A percentile compares a stretch with the other conserved stretches of the same genome.
phyloP scores from a whole-genome alignment of 257 asterid genomes.

The Solanum stenotomum region DNA sequence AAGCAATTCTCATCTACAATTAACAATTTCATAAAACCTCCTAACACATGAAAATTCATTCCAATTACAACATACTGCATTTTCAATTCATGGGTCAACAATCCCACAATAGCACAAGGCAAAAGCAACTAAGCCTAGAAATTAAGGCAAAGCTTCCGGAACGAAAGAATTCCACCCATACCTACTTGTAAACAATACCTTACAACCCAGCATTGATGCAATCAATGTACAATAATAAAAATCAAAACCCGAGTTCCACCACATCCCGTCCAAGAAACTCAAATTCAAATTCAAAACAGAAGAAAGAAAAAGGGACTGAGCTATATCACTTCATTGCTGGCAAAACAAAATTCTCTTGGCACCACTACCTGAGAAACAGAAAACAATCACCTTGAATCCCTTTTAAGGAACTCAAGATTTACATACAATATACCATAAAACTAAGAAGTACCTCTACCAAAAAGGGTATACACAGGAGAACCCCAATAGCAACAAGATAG shows the following conservation, averaged over 20 bases:
- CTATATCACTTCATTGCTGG: neutral
- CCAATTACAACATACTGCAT: neutral
- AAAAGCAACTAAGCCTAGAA: neutral
- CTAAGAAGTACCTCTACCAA: neutral
- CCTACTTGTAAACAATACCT: neutral
- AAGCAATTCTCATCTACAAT: neutral
- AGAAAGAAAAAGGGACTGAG: neutral
- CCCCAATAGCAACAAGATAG: neutral
- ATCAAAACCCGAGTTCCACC: neutral
- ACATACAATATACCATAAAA: neutral
- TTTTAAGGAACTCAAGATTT: neutral
- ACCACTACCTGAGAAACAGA: neutral
- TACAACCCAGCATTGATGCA: neutral
- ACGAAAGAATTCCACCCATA: neutral
- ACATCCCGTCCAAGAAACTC: neutral
- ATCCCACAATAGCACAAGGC: neutral
- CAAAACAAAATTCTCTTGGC: neutral
- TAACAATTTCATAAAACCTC: neutral
- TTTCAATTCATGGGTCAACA: neutral
- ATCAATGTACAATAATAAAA: neutral
- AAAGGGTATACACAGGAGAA: neutral
- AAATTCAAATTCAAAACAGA: neutral
- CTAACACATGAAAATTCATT: neutral
- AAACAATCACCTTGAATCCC: neutral
- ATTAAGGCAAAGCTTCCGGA: neutral